These are phyloP conservation scores for Sarocladium brachiariae DNA, from an alignment of 2,329 filamentous ascomycete genomes.

Conservation along the genomic window DNA sequence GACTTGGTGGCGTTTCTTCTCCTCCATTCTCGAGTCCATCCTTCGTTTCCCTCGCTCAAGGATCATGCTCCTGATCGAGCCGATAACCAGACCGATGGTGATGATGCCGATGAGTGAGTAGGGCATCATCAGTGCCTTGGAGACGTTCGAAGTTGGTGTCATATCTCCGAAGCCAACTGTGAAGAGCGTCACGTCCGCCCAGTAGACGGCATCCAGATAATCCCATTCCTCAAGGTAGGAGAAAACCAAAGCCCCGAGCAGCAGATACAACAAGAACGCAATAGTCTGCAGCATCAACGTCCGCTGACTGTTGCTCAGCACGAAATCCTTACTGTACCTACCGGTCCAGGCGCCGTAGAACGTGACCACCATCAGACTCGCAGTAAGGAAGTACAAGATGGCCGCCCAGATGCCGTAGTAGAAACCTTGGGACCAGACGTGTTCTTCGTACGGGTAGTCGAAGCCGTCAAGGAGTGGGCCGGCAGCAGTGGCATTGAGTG, in stretches of 20 bases:
- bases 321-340: slow-evolving; percentile 73
- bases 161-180: slow-evolving; percentile 59
- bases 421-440: slow-evolving; percentile 72
- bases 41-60: slow-evolving; percentile 50
- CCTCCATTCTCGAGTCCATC: slow-evolving; percentile 50
- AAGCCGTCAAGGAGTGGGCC: slow-evolving; percentile 41
- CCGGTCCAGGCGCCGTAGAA: slow-evolving; percentile 64
- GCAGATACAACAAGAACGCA: slow-evolving; percentile 73
- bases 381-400: slow-evolving; percentile 70
- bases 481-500: slow-evolving; percentile 58
- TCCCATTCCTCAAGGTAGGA: slow-evolving; percentile 64
- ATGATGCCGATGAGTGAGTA: slow-evolving; percentile 80
- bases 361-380: slow-evolving; percentile 69
- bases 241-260: slow-evolving; percentile 71
- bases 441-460: slow-evolving; percentile 33
- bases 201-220: slow-evolving; percentile 73
- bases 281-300: slow-evolving; percentile 90
- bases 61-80: slow-evolving; percentile 63
- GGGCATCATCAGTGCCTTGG: slow-evolving; percentile 69
- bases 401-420: slow-evolving; percentile 82
- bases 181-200: slow-evolving; percentile 66
- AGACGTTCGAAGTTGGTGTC: slow-evolving; percentile 41
- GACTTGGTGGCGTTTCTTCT: slow-evolving; percentile 47
- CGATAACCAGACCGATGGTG: slow-evolving; percentile 76
- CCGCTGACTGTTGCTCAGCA: slow-evolving; percentile 70